Base-by-base conservation (phyloP, 148 eudicot genomes). In the Persicaria maculosa region DNA sequence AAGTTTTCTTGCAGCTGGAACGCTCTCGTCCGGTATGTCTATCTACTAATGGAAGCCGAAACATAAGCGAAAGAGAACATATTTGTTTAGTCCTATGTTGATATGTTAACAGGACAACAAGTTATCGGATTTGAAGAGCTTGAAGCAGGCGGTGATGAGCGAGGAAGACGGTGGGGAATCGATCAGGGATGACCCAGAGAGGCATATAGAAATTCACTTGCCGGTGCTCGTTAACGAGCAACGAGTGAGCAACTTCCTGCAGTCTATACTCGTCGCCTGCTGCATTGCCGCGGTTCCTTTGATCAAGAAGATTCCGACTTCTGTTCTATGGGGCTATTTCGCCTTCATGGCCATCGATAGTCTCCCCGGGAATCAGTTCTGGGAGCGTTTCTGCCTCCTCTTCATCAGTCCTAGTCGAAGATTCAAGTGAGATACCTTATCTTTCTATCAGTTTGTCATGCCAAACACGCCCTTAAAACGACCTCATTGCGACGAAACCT, bases 261-360 rank as follows among this genome's bases (percentile, higher is more conserved):
- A 90, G 65, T 90, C 95, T 7, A n/a, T 83, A 64, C 86, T 90
- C 5, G 84, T 90, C 25, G 95, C 74, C 31, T 70, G 74, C 17
- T 69, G 85, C 8, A 74, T 88, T 31, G 80, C 65, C 50, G 90
- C 84, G 31, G 82, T 90, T 68, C 94, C 94, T 0, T 52, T 82
- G n/a, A 86, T 90, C 52, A 90, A 83, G 80, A 67, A 71, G 79
- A 88, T 86, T 73, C 91, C 91, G 2, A 84, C 91, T 36, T 90
- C 94, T 5, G 89, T 90, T 77, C 87, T 87, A 14, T 90, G 94
- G 94, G 91, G 94, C 17, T 88, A 88, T 68, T 88, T 88, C 50
- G 87, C 91, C 20, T 88, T 82, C 77, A 88, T 88, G 92, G 84
- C 87, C 65, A 83, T 88, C 40, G 92, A 86, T 69, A 88, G 92